Conservation (phyloP, 2,329 filamentous ascomycete genomes). For the Byssochlamys sp. region DNA sequence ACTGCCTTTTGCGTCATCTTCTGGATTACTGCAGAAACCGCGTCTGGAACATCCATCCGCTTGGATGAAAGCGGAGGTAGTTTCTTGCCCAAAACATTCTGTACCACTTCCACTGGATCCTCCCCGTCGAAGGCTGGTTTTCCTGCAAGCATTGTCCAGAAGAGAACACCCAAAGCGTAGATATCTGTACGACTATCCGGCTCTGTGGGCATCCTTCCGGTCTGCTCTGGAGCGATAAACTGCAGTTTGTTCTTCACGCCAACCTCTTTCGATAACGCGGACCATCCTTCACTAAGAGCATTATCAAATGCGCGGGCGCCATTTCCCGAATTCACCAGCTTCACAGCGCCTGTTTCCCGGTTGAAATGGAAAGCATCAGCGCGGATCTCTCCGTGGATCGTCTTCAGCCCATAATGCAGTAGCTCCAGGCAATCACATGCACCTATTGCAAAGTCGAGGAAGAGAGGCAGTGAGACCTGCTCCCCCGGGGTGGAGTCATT, state of each 20-base stretch:
- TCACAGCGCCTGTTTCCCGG: conserved; percentile 58
- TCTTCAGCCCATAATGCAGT: conserved; percentile 76
- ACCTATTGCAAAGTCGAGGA: conserved; percentile 85
- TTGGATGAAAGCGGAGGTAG: conserved; percentile 67
- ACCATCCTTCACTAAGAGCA: conserved; percentile 81
- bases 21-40: conserved; percentile 71
- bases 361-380: conserved; percentile 87
- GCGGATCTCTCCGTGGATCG: conserved; percentile 83
- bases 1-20: conserved; percentile 88
- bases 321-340: conserved; percentile 75
- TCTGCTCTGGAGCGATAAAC: conserved; percentile 91
- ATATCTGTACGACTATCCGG: conserved; percentile 89
- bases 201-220: conserved; percentile 81
- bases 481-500: conserved; percentile 43
- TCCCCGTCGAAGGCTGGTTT: conserved; percentile 69
- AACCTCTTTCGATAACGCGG: conserved; percentile 66
- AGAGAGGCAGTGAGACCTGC: conserved; percentile 61
- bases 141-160: conserved; percentile 77
- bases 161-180: conserved; percentile 79
- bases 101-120: conserved; percentile 79
- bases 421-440: conserved; percentile 78
- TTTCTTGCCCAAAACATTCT: conserved; percentile 71
- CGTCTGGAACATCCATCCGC: conserved; percentile 74
- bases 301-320: conserved; percentile 84
- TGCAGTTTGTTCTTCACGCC: conserved; percentile 82